Percentiles rank a stretch among this genome's conserved stretches.
phyloP scores from a whole-genome alignment of 2,329 filamentous ascomycete species.

The Ophiostoma angusticollis region DNA sequence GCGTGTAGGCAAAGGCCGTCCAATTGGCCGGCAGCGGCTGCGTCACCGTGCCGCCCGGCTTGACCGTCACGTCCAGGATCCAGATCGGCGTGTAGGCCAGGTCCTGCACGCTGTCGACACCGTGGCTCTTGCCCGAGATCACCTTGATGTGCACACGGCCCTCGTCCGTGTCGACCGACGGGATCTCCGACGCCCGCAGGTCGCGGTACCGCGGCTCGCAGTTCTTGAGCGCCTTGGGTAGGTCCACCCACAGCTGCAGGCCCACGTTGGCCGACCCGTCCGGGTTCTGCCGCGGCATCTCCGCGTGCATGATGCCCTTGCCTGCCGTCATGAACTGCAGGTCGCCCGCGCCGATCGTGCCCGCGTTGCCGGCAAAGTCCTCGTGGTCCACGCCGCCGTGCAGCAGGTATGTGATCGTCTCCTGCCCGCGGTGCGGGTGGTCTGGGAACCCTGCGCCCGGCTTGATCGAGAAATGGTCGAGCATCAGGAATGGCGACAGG shows the following conservation, averaged over 20 bases:
- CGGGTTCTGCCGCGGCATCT: constrained; percentile 74
- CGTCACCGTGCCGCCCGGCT: constrained; percentile 63
- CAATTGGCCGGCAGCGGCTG: constrained; percentile 68
- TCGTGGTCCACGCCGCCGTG: constrained; percentile 78
- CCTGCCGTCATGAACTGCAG: constrained; percentile 98
- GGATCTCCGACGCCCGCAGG: constrained; percentile 66
- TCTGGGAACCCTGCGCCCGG: constrained; percentile 83
- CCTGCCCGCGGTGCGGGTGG: constrained; percentile 71
- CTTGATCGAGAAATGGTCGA: constrained; percentile 77
- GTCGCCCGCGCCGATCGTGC: constrained; percentile 76
- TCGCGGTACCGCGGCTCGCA: constrained; percentile 92
- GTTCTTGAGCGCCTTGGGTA: constrained; percentile 67
- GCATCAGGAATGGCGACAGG: constrained; percentile 89
- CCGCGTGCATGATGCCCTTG: constrained; percentile 80
- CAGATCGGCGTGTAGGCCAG: constrained; percentile 92
- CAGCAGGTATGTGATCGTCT: constrained; percentile 83
- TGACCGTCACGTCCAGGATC: constrained; percentile 72
- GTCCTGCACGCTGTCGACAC: constrained; percentile 76
- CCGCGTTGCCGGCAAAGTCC: constrained; percentile 76
- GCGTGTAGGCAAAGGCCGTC: constrained; percentile 81
- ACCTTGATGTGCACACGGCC: constrained; percentile 73
- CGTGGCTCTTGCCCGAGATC: constrained; percentile 74
- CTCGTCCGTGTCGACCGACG: constrained; percentile 55
- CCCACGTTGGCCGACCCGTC: constrained; percentile 72
- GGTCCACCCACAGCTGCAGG: constrained; percentile 90